Conservation (phyloP, 164 flowering plant species). For the Echeveria elegans region DNA sequence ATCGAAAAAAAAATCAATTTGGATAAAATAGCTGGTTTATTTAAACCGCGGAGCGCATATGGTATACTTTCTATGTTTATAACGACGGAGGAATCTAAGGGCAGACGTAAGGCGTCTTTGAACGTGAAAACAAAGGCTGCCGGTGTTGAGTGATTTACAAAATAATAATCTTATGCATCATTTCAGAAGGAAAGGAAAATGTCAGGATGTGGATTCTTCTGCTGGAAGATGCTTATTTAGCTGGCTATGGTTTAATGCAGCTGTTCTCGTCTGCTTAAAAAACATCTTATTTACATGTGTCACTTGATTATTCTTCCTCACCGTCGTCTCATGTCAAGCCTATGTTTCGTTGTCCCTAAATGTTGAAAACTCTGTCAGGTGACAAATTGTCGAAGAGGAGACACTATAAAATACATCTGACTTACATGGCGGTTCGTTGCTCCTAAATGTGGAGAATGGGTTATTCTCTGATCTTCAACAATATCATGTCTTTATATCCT, state of each 20-base stretch:
- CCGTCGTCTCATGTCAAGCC: conserved; percentile 12
- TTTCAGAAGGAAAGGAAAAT: background rate
- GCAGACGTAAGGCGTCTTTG: too few species aligned
- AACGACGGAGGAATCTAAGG: too few species aligned
- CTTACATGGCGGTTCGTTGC: background rate
- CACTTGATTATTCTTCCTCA: conserved; percentile 27
- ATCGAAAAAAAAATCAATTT: too few species aligned
- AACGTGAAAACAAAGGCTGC: too few species aligned
- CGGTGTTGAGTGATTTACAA: too few species aligned
- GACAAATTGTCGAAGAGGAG: background rate
- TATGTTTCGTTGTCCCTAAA: background rate
- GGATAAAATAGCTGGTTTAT: too few species aligned
- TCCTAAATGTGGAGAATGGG: background rate
- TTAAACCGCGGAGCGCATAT: too few species aligned
- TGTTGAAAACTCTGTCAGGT: background rate
- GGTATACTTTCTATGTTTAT: too few species aligned
- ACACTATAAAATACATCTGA: background rate
- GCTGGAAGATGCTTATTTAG: conserved; percentile 4
- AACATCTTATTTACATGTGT: background rate
- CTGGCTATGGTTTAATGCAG: conserved; percentile 13
- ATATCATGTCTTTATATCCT: background rate
- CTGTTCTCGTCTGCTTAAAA: conserved; percentile 21
- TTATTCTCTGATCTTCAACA: background rate
- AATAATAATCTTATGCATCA: too few species aligned
- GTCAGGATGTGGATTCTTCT: conserved; percentile 17